Evolutionary conservation across 352 stramenopile genomes (phyloP), one percentile per base, ranked within the genome.

Genomic region (Hyaloperonospora arabidopsidis): DNA sequence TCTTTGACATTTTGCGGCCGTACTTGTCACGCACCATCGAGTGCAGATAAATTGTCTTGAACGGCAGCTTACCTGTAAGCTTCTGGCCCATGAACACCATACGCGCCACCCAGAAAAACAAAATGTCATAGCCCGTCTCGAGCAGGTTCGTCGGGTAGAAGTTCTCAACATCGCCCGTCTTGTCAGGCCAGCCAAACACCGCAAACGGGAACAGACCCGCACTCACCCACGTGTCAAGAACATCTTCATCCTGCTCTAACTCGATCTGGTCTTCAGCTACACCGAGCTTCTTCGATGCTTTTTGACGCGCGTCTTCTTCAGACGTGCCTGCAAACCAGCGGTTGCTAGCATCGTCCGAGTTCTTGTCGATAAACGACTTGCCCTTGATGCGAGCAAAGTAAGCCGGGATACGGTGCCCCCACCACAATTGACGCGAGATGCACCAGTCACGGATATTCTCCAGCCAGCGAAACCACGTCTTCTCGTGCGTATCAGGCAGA

Each of bases 1-100:
- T 98, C 77, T 99, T 99, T 19, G 95, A 99, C 97, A 99, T 99
- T 76, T 99, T 99, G 54, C 77, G 95, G n/a, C 96, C 96, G 70
- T 97, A 95, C 58, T 94, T 96, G 76, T 98, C 97, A 45, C 96
- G 88, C 45, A 99, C 96, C 68, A 99, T 96, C 52, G 95, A 96
- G 84, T 99, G 96, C 39, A 99, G 65, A 64, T 98, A 98, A 48
- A 99, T 87, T 5, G 89, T 95, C 63, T 96, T 83, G 74, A 99
- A 99, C 22, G 97, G 97, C 61, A 96, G 81, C 59, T 97, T 94
- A 25, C 88, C 95, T 21, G 93, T 98, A 12, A 99, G 78, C 67
- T 99, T 97, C 52, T 98, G 85, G 49, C 94, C 93, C 74, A 99
- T 87, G 49, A 92, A 95, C 19, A 93, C 79, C 95, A 99, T 98